phyloP scores from a whole-genome alignment of 176 grass and related monocot genomes.

The Paspalum vaginatum region DNA sequence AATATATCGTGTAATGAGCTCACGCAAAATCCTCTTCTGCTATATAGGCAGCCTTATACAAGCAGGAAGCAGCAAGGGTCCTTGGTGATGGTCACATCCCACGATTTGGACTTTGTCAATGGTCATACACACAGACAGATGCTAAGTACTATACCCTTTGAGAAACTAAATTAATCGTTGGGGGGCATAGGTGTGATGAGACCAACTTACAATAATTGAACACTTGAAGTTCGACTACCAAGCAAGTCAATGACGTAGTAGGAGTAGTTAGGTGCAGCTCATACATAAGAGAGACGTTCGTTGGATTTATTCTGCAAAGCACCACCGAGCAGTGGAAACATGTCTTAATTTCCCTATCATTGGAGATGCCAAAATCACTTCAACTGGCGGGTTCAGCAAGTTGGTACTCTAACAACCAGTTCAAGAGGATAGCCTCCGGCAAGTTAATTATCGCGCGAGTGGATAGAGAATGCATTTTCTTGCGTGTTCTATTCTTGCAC shows the following conservation, averaged over 20 bases:
- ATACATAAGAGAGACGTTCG: not conserved
- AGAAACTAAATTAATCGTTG: not conserved
- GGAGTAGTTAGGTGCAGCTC: conserved; percentile 16
- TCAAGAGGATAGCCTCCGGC: not conserved
- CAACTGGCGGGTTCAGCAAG: conserved; percentile 2
- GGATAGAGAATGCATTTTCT: not conserved
- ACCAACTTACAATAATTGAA: conserved; percentile 12
- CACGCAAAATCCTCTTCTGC: conserved; percentile 12
- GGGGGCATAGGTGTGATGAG: not conserved
- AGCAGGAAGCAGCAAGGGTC: not conserved
- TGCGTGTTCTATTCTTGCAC: not conserved
- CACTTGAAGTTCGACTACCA: not conserved
- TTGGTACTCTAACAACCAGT: conserved; percentile 15
- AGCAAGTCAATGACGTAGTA: conserved; percentile 26
- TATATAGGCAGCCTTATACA: conserved; percentile 28
- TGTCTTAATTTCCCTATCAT: not conserved
- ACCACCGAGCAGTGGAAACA: not conserved
- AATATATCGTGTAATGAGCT: not conserved
- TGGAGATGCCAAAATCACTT: conserved; percentile 14
- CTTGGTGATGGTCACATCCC: not conserved
- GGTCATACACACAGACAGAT: not conserved
- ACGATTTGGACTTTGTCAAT: conserved; percentile 25
- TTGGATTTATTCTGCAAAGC: conserved; percentile 8
- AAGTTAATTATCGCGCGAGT: not conserved
- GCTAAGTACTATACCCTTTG: not conserved